These are phyloP conservation scores for Nitzschia sp. DNA, from an alignment of 108 stramenopile genomes.

Conservation along the genomic window DNA sequence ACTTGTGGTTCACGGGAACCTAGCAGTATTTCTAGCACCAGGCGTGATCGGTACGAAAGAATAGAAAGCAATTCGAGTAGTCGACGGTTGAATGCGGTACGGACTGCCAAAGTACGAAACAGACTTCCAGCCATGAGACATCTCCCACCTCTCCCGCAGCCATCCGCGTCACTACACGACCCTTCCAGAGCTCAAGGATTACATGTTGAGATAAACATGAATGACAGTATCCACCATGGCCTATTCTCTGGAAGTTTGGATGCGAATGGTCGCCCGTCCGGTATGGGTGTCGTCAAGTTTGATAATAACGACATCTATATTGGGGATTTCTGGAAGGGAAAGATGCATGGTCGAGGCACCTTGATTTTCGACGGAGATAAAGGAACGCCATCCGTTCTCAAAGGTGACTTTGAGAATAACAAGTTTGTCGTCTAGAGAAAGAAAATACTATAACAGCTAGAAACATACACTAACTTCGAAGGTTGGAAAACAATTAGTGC, in stretches of 20 bases:
- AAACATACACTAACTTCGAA: too few relatives aligned
- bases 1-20: not conserved
- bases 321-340: slow-evolving; percentile 3
- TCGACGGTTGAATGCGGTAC: not conserved
- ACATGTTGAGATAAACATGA: slow-evolving; percentile 2
- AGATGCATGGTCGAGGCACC: slow-evolving; percentile 14
- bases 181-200: not conserved
- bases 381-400: not conserved
- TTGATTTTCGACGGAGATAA: not conserved
- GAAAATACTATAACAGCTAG: too few relatives aligned
- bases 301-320: slow-evolving; percentile 14
- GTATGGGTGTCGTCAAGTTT: slow-evolving; percentile 12
- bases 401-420: slow-evolving; percentile 13
- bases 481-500: too few relatives aligned
- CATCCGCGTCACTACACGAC: not conserved
- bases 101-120: not conserved
- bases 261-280: not conserved
- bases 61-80: not conserved
- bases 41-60: not conserved
- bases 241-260: not conserved
- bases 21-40: not conserved
- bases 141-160: not conserved
- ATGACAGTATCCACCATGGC: not conserved
- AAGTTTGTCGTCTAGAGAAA: slow-evolving; percentile 6
- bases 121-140: too few relatives aligned